Evolutionary conservation across 139 green algal species (phyloP), one percentile per base, ranked within the genome.

Genomic region (Chlorella sp.): DNA sequence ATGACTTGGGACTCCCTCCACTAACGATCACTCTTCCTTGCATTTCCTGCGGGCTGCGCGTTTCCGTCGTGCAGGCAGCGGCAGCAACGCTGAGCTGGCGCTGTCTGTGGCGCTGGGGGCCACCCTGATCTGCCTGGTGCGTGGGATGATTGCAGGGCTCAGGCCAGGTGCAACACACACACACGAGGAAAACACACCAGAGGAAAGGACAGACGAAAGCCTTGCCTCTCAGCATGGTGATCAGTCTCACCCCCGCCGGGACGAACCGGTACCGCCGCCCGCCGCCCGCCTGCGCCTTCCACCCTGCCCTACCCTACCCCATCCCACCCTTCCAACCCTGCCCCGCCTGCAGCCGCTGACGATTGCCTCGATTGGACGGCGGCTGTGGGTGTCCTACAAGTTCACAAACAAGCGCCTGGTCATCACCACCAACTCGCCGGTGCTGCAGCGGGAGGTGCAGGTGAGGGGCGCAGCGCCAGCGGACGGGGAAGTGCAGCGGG

Each of bases 341-440:
- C 36, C 64, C 64, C 2, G 21, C 53, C 22, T 66, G 83, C 83
- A 87, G 88, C 95, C 95, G 2, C 86, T 97, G 0, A 95, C 92
- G 0, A 91, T 96, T 2, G 92, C 93, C 0, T 91, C 88, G 4
- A 90, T 97, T 21, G 95, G 95, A 40, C 85, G 94, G 40, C 88
- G 85, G 28, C 84, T 95, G 21, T 96, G 91, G 93, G 89, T 94
- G 71, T 88, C 48, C 28, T 94, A 94, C 71, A 91, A 89, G 24
- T 96, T 97, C 89, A 97, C 95, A 16, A 94, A 97, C 92, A 96
- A 95, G 91, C 90, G 95, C 3, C 32, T 96, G 5, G 87, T 91
- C 2, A 91, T 96, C 68, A 90, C 42, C 30, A 96, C 95, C 91
- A 96, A 86, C 12, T 92, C 83, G 0, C 93, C 95, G 3, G 60